Conservation (phyloP, 2,329 filamentous ascomycete species). For the Trichocomaceae sp. region DNA sequence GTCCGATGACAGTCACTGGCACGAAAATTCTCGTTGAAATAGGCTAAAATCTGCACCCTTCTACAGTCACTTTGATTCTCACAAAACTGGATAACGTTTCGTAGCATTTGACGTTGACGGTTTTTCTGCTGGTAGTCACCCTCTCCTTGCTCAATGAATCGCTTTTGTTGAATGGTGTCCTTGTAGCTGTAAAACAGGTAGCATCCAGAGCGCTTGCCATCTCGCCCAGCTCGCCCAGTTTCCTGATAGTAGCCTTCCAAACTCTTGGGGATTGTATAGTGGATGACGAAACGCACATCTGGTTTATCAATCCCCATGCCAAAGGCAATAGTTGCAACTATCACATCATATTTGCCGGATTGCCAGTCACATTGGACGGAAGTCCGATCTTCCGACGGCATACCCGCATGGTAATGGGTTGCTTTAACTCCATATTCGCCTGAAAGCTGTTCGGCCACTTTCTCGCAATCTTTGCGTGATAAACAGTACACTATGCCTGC, state of each 20-base stretch:
- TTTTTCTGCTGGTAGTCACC: conserved; percentile 73
- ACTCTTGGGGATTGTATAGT: conserved; percentile 87
- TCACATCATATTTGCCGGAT: conserved; percentile 68
- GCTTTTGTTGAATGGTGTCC: conserved; percentile 66
- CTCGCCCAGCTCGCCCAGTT: conserved; percentile 87
- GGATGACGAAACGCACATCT: conserved; percentile 92
- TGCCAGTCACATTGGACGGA: conserved; percentile 78
- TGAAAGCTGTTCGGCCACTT: conserved; percentile 63
- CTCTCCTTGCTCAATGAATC: conserved; percentile 77
- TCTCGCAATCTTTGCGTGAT: conserved; percentile 75
- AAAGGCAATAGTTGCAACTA: conserved; percentile 96
- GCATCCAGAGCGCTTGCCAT: conserved; percentile 80
- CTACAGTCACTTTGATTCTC: conserved; percentile 85
- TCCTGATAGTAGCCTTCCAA: conserved; percentile 98
- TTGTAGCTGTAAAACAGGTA: conserved; percentile 81
- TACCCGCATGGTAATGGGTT: conserved; percentile 76
- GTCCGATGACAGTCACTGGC: conserved; percentile 62
- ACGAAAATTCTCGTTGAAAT: conserved; percentile 83
- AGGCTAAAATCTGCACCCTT: conserved; percentile 78
- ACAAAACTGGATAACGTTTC: conserved; percentile 77
- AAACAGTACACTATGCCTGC: conserved; percentile 92
- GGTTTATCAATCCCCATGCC: conserved; percentile 99
- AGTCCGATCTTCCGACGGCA: conserved; percentile 62
- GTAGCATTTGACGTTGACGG: conserved; percentile 76
- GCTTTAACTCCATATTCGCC: conserved; percentile 61